These are phyloP conservation scores for Grosmannia clavigera DNA, from an alignment of 2,329 filamentous ascomycete species.

Conservation along the genomic window DNA sequence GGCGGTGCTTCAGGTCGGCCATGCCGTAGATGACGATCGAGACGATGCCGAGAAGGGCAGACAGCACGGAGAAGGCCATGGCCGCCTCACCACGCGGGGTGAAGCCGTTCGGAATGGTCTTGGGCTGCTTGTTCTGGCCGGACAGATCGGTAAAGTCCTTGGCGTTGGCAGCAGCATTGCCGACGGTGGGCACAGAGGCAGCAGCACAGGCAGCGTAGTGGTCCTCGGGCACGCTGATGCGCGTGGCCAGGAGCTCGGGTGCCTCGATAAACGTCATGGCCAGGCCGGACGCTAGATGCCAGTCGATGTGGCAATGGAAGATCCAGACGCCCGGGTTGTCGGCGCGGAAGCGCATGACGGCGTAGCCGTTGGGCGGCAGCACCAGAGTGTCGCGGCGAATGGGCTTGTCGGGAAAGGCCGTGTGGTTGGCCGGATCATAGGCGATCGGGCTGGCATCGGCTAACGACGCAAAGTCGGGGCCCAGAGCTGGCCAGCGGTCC, in stretches of 20 bases:
- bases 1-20: conserved; percentile 16
- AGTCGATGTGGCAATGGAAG: conserved; percentile 74
- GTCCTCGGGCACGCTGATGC: conserved; percentile 44
- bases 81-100: conserved; percentile 60
- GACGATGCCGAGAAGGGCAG: conserved; percentile 54
- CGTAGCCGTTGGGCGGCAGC: conserved; percentile 51
- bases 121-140: conserved; percentile 14
- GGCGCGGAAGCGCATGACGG: conserved; percentile 54
- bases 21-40: conserved; percentile 58
- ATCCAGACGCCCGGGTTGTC: conserved; percentile 51
- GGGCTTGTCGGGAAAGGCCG: conserved; percentile 38
- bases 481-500: conserved; percentile 43
- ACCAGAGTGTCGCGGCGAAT: conserved; percentile 59
- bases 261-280: conserved; percentile 53
- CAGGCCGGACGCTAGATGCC: conserved; percentile 59
- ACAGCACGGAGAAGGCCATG: conserved; percentile 57
- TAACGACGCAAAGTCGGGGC: conserved; percentile 42
- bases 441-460: conserved; percentile 23
- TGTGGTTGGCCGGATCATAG: conserved; percentile 13
- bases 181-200: conserved; percentile 12
- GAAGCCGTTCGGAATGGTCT: conserved; percentile 23
- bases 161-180: conserved; percentile 19
- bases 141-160: conserved; percentile 15
- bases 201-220: conserved; percentile 44
- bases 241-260: conserved; percentile 48